These are phyloP conservation scores for Alternaria consortialis DNA, from an alignment of 2,329 filamentous ascomycete species.

Conservation along the genomic window DNA sequence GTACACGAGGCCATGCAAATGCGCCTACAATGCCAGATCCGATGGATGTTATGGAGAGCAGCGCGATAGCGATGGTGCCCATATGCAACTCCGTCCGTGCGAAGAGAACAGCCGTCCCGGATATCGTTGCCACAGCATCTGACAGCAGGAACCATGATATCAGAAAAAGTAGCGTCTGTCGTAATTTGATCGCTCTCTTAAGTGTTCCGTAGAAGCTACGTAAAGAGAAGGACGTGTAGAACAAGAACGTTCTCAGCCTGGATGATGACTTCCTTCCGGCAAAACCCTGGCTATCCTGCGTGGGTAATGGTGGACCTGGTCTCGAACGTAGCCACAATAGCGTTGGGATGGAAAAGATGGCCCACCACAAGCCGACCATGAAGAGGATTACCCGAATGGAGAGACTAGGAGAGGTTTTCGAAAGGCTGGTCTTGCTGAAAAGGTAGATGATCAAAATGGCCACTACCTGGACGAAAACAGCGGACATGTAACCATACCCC, in stretches of 20 bases:
- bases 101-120: conserved; percentile 91
- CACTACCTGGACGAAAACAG: conserved; percentile 79
- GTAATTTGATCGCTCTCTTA: conserved; percentile 71
- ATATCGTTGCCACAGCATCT: conserved; percentile 91
- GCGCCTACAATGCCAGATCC: conserved; percentile 83
- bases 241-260: conserved; percentile 53
- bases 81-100: conserved; percentile 91
- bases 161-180: conserved; percentile 79
- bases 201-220: conserved; percentile 81
- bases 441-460: conserved; percentile 77
- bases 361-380: conserved; percentile 88
- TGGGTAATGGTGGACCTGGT: conserved; percentile 78
- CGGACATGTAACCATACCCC: conserved; percentile 87
- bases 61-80: conserved; percentile 81
- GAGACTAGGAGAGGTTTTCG: conserved; percentile 77
- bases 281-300: conserved; percentile 24
- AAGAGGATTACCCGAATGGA: conserved; percentile 84
- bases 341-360: conserved; percentile 82
- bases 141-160: conserved; percentile 90
- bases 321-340: conserved; percentile 83
- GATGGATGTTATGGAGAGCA: conserved; percentile 93
- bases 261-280: conserved; percentile 15
- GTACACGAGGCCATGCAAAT: conserved; percentile 84
- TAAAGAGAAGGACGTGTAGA: conserved; percentile 84
- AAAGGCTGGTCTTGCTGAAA: conserved; percentile 47